Percentiles rank a stretch among this genome's conserved stretches.
phyloP scores from a whole-genome alignment of 768 basidiomycete genomes.

The Leccinum boreale region DNA sequence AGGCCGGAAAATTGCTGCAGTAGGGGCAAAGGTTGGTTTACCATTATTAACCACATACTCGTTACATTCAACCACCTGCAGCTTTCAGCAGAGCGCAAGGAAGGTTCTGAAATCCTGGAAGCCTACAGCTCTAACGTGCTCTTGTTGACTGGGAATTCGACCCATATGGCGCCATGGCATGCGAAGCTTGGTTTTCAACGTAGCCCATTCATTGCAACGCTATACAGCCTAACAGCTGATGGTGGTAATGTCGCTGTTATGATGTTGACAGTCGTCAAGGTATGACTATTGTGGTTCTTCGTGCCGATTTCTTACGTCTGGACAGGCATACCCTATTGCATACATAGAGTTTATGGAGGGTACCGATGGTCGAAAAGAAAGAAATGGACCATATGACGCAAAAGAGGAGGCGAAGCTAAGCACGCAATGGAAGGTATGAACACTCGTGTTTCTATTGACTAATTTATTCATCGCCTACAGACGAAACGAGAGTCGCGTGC shows the following conservation, averaged over 20 bases:
- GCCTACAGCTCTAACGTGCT: constrained; percentile 69
- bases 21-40: constrained; percentile 69
- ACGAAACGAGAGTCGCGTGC: constrained; percentile 55
- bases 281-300: constrained; percentile 20
- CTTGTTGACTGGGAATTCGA: constrained; percentile 76
- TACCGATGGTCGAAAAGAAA: constrained; percentile 44
- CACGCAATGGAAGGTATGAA: constrained; percentile 69
- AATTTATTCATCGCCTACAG: constrained; percentile 34
- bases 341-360: constrained; percentile 68
- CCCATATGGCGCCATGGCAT: constrained; percentile 86
- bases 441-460: neutral
- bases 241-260: constrained; percentile 76
- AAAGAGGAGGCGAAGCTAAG: constrained; percentile 61
- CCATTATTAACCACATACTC: neutral
- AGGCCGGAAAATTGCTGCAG: constrained; percentile 81
- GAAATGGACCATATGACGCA: constrained; percentile 64
- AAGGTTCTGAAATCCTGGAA: constrained; percentile 80
- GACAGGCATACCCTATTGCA: constrained; percentile 68
- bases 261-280: constrained; percentile 72
- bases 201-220: constrained; percentile 65
- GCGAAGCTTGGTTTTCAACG: constrained; percentile 77
- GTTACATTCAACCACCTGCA: constrained; percentile 25
- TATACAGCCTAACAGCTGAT: constrained; percentile 75
- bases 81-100: constrained; percentile 69
- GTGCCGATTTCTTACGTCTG: neutral